Conservation (phyloP, 495 filamentous ascomycete species). For the Terfezia boudieri region DNA sequence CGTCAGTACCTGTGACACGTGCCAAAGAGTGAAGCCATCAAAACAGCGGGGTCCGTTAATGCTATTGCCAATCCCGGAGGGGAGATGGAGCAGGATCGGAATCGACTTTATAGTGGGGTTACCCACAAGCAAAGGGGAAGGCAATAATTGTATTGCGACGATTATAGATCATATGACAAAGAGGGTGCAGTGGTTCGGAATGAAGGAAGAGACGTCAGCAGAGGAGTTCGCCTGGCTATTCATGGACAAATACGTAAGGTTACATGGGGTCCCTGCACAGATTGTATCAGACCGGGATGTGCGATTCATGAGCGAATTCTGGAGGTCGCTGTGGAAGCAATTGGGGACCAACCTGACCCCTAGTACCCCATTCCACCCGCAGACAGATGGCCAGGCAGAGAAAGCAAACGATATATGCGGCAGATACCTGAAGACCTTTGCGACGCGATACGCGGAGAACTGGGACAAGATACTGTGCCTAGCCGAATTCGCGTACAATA, state of each 20-base stretch:
- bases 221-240: neutral
- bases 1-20: neutral
- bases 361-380: neutral
- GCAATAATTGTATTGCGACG: no score
- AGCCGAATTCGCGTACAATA: neutral
- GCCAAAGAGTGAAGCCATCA: neutral
- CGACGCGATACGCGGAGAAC: neutral
- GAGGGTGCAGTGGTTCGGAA: neutral
- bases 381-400: no score
- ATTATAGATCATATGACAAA: conserved; percentile 2
- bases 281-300: neutral
- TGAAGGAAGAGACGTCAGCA: neutral
- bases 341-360: neutral
- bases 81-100: neutral
- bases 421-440: neutral
- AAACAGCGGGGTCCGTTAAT: neutral
- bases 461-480: neutral
- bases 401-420: neutral
- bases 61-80: neutral
- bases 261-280: neutral
- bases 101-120: conserved; percentile 8
- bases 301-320: neutral
- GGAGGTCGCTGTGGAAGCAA: neutral
- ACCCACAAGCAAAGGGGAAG: no score
- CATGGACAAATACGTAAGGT: neutral